Evolutionary conservation across 2,329 filamentous ascomycete species (phyloP), one percentile per base, ranked within the genome.

Genomic region (Colletotrichum cuscutae): DNA sequence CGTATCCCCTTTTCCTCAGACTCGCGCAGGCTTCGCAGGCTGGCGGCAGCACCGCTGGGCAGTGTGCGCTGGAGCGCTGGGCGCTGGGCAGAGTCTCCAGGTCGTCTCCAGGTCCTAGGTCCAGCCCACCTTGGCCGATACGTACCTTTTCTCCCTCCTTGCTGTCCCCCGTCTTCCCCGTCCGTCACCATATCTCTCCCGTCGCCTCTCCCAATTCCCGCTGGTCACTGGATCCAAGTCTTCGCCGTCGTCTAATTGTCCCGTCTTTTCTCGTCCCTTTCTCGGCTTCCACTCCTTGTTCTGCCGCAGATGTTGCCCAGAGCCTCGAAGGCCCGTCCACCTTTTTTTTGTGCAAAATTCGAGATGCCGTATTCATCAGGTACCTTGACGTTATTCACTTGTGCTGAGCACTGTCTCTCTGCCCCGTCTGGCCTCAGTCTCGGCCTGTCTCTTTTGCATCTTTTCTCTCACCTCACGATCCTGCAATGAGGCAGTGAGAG

Each of bases 241-340:
- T 76, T 77, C 77, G 77, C 74, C 65, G 68, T 74, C 70, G 58
- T 72, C 37, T 65, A 30, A 42, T 19, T 19, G 59, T 56, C 24
- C 59, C 60, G 49, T 65, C 56, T 26, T 64, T 57, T 53, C 30
- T 73, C 68, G 68, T 71, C 68, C 71, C 63, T 73, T 72, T 64
- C 53, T 69, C 63, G 65, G 71, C 70, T 64, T 54, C 35, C 12
- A 4, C 32, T 35, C 65, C 65, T 63, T 53, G 65, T 37, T 26
- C 13, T 5, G 30, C 24, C 35, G 59, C 53, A 53, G 62, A 22
- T 37, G 59, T 46, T 56, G 49, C 37, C 37, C 37, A 42, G 37
- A 42, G 35, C 42, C 35, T 52, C 13, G 54, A 49, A 30, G 22
- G 53, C 26, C 54, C 26, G n/a, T 32, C 49, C 26, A 54, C 32